phyloP scores from a whole-genome alignment of 139 green algal species.

The Haematococcus sp. region DNA sequence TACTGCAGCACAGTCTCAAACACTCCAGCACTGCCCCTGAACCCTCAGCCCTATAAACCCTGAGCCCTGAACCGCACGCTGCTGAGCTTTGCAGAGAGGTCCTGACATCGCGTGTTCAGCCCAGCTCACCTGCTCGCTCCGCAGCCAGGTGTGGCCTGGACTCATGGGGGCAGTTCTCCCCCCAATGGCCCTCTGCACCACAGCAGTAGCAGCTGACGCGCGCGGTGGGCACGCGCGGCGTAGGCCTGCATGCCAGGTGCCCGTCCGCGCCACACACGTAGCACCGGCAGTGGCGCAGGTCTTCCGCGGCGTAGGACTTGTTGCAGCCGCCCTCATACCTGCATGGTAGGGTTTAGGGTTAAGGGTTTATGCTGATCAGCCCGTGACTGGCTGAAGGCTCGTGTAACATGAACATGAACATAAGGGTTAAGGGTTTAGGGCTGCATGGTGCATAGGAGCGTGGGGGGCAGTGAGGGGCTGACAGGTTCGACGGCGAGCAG shows the following conservation, averaged over 20 bases:
- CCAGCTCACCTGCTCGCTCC: slow-evolving; percentile 34
- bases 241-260: slow-evolving; percentile 59
- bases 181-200: slow-evolving; percentile 26
- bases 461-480: too few species aligned
- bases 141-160: slow-evolving; percentile 35
- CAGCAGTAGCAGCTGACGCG: slow-evolving; percentile 17
- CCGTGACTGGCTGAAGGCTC: background rate
- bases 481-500: too few species aligned
- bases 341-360: too few species aligned
- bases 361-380: too few species aligned
- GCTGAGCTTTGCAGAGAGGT: too few species aligned
- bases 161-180: slow-evolving; percentile 40
- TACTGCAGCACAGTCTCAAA: too few species aligned
- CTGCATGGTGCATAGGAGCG: too few species aligned
- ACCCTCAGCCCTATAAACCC: too few species aligned
- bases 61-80: too few species aligned
- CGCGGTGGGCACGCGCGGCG: slow-evolving; percentile 11
- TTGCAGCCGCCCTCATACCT: slow-evolving; percentile 65
- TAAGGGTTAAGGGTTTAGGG: too few species aligned
- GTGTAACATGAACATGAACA: too few species aligned
- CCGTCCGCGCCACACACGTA: slow-evolving; percentile 60
- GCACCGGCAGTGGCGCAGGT: slow-evolving; percentile 63
- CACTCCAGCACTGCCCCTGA: too few species aligned
- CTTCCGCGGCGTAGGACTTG: slow-evolving; percentile 38
- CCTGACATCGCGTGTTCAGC: slow-evolving; percentile 14